These are phyloP conservation scores for Yueomyces sp. DNA, from an alignment of 1,139 yeast species.

Conservation along the genomic window DNA sequence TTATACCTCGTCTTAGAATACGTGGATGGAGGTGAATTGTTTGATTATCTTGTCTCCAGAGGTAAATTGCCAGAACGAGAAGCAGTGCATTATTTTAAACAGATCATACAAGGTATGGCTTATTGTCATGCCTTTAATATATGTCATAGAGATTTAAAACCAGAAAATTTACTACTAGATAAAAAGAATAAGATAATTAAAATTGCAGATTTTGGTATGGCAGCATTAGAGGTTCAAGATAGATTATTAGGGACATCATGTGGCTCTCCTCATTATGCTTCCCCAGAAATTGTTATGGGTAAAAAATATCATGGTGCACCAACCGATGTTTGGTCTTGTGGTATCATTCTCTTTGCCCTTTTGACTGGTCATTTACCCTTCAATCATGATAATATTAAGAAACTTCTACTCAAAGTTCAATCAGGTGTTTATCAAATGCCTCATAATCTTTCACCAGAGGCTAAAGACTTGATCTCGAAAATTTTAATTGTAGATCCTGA, in stretches of 20 bases:
- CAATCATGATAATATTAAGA: constrained; percentile 69
- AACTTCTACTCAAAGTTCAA: constrained; percentile 58
- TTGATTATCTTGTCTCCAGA: constrained; percentile 62
- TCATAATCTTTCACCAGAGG: constrained; percentile 59
- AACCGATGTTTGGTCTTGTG: constrained; percentile 81
- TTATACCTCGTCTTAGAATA: constrained; percentile 63
- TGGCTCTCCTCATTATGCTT: constrained; percentile 82
- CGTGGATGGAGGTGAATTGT: constrained; percentile 75
- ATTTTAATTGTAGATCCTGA: constrained; percentile 77
- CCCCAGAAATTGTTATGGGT: constrained; percentile 76
- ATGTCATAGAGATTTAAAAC: constrained; percentile 72
- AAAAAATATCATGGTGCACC: constrained; percentile 71
- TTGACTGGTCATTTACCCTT: constrained; percentile 72
- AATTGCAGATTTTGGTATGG: constrained; percentile 83
- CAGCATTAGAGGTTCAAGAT: constrained; percentile 65
- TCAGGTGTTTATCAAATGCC: constrained; percentile 69
- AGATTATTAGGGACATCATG: constrained; percentile 66
- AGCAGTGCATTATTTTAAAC: constrained; percentile 65
- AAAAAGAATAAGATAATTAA: constrained; percentile 49
- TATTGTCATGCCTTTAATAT: constrained; percentile 73
- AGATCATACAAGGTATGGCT: constrained; percentile 66
- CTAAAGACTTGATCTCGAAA: constrained; percentile 69
- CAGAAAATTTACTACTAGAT: constrained; percentile 62
- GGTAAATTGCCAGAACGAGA: constrained; percentile 70
- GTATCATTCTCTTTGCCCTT: constrained; percentile 65